Conservation (phyloP, 768 basidiomycete genomes). For the Scleroderma citrinum region DNA sequence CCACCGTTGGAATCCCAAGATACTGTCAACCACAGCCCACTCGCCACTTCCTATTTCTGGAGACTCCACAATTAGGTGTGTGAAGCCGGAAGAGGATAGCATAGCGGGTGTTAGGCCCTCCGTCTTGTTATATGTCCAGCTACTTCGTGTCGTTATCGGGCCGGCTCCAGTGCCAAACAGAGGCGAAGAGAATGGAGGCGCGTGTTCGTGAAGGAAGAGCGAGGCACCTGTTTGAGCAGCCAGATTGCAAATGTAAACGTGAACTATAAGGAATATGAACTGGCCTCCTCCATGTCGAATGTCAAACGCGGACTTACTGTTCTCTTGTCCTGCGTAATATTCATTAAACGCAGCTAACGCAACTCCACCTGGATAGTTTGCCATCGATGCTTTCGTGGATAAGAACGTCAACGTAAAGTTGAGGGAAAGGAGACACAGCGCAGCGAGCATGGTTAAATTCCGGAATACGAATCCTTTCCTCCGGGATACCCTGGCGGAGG, state of each 20-base stretch:
- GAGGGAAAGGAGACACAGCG: constrained; percentile 41
- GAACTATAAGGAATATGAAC: constrained; percentile 30
- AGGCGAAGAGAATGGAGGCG: constrained; percentile 43
- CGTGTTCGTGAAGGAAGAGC: constrained; percentile 70
- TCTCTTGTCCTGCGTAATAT: constrained; percentile 30
- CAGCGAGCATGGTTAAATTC: constrained; percentile 38
- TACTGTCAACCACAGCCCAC: constrained; percentile 41
- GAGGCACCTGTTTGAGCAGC: constrained; percentile 89
- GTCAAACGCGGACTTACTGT: constrained; percentile 22
- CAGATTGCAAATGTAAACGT: constrained; percentile 79
- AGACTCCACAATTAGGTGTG: constrained; percentile 59
- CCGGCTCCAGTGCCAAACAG: constrained; percentile 9
- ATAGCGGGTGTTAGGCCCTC: constrained; percentile 52
- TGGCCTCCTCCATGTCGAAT: background rate
- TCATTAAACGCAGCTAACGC: constrained; percentile 63
- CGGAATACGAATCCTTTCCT: constrained; percentile 45
- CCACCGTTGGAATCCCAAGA: constrained; percentile 44
- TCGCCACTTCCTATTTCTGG: constrained; percentile 16
- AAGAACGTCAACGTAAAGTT: constrained; percentile 53
- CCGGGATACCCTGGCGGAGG: constrained; percentile 35
- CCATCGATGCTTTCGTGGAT: constrained; percentile 50
- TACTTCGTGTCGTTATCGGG: background rate
- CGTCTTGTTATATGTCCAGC: constrained; percentile 80
- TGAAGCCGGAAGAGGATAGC: constrained; percentile 37
- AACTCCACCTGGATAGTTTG: constrained; percentile 87